A percentile compares a stretch with the other conserved stretches of the same genome.
These are phyloP conservation scores for Pythium plurisporium DNA, from an alignment of 352 stramenopile genomes.

Conservation along the genomic window DNA sequence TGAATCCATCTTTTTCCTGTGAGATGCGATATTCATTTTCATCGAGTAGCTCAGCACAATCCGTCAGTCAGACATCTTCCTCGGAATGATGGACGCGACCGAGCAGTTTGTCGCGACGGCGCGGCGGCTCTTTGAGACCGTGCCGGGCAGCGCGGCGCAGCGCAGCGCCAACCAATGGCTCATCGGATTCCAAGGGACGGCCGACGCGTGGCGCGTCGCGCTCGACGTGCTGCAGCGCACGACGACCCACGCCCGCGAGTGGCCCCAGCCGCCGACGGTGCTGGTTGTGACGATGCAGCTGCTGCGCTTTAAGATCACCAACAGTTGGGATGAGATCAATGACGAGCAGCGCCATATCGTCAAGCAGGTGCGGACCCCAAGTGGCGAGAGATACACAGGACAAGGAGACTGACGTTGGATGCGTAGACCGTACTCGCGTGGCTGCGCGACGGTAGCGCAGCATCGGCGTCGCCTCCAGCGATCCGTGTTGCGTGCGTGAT, in stretches of 20 bases:
- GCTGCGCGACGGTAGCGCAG: neutral
- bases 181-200: slow-evolving; percentile 50
- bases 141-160: slow-evolving; percentile 46
- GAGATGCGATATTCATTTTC: neutral
- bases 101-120: slow-evolving; percentile 55
- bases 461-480: slow-evolving; percentile 2
- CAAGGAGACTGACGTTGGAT: neutral
- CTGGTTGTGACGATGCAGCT: slow-evolving; percentile 71
- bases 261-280: slow-evolving; percentile 25
- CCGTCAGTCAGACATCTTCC: no score
- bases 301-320: slow-evolving; percentile 55
- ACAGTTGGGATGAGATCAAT: slow-evolving; percentile 40
- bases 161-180: slow-evolving; percentile 64
- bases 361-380: slow-evolving; percentile 28
- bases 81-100: slow-evolving; percentile 17
- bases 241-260: neutral
- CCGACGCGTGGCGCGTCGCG: slow-evolving; percentile 53
- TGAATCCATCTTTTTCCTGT: no score
- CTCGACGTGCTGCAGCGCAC: slow-evolving; percentile 47
- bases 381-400: neutral
- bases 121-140: slow-evolving; percentile 62
- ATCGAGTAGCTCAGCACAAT: neutral
- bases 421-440: slow-evolving; percentile 17
- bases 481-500: slow-evolving; percentile 21
- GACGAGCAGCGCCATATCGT: slow-evolving; percentile 36